Base-by-base conservation (phyloP, 169 alveolate species). In the Eimeria acervulina region DNA sequence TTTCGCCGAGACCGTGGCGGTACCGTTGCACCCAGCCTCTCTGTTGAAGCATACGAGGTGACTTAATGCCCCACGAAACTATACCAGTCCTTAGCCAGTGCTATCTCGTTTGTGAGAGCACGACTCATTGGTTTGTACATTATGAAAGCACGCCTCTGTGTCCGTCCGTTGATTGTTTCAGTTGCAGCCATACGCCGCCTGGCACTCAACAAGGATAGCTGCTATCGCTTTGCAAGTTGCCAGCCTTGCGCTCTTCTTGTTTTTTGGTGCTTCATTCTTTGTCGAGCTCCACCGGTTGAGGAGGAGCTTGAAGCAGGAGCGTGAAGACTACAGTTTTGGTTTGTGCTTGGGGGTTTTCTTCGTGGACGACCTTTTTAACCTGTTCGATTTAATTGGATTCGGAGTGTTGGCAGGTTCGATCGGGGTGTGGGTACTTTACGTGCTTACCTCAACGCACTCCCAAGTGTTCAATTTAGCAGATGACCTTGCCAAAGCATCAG, bases 171-270 rank as follows among this genome's bases (percentile, higher is more conserved):
- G 28, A 6, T 80, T 40, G 70, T 51, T 42, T 23, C 70, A 80
- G 90, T 15, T 80, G 66, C 90, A 80, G n/a, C 90, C 90, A 19
- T 80, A 80, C 68, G 61, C 90, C 90, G 28, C 90, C 42, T 80
- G 90, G 90, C 66, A 80, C 90, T 80, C 63, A 15, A n/a, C 66
- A n/a, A 38, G 70, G 55, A 28, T 80, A 13, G 66, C 90, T 23
- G 66, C 90, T 44, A 51, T 80, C 42, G 90, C 90, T 40, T 28
- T 80, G 61, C 90, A 80, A 44, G 90, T 80, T 28, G 90, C 90
- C 1, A 44, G 47, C 66, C 70, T 51, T 40, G 70, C 90, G 36
- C 90, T 80, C 33, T 80, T 80, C 44, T 21, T 80, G 40, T 80
- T 80, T 80, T 80, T 80, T 12, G 90, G 90, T 42, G 42, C 70